Conservation (phyloP, 331 rosid species). For the Pyracantha coccinea region DNA sequence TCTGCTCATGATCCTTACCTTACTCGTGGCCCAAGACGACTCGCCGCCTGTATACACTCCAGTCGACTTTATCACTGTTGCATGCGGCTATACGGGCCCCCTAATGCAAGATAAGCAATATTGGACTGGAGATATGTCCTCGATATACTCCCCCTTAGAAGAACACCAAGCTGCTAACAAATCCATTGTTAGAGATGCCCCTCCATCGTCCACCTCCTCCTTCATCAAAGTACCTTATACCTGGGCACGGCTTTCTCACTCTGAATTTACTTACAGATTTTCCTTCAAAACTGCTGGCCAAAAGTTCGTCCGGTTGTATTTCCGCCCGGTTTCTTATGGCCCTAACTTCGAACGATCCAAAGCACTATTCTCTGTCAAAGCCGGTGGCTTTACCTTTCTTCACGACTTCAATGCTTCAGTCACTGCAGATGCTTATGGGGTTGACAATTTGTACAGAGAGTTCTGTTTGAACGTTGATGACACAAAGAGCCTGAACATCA, state of each 20-base stretch:
- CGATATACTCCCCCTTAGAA: too few relatives aligned
- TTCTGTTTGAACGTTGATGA: neutral
- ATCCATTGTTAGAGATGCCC: too few relatives aligned
- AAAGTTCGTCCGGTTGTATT: neutral
- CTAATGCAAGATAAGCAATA: too few relatives aligned
- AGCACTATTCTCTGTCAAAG: slow-evolving; percentile 20
- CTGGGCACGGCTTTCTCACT: neutral
- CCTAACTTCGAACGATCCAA: neutral
- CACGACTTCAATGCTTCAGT: slow-evolving; percentile 11
- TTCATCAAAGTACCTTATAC: too few relatives aligned
- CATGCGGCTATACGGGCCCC: too few relatives aligned
- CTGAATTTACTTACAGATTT: neutral
- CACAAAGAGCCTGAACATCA: slow-evolving; percentile 3
- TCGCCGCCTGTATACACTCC: too few relatives aligned
- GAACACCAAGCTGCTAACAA: too few relatives aligned
- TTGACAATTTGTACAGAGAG: neutral
- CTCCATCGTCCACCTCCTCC: too few relatives aligned
- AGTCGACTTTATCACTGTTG: too few relatives aligned
- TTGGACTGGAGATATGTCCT: too few relatives aligned
- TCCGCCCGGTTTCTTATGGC: neutral
- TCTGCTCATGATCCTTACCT: too few relatives aligned
- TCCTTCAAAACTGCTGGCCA: neutral
- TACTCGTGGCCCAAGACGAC: too few relatives aligned
- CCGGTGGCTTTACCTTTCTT: slow-evolving; percentile 1
- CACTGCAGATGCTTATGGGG: neutral